phyloP scores from a whole-genome alignment of 306 rosid genomes.

The Fragaria vesca region DNA sequence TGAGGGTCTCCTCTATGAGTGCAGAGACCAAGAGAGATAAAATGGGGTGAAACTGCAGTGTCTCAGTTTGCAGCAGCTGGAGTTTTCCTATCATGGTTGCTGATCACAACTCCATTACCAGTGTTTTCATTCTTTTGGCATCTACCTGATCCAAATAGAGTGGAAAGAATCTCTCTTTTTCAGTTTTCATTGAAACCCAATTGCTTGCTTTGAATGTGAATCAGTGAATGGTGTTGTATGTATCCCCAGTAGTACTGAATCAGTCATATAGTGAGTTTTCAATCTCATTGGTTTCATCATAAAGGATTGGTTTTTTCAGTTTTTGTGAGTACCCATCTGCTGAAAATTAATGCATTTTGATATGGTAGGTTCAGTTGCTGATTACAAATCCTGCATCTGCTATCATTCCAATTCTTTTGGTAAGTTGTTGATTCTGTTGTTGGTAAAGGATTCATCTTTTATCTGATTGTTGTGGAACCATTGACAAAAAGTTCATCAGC shows the following conservation, averaged over 20 bases:
- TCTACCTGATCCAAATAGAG: slow-evolving; percentile 34
- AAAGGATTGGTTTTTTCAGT: slow-evolving; percentile 15
- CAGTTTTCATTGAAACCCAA: slow-evolving; percentile 29
- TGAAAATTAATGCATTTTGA: slow-evolving; percentile 29
- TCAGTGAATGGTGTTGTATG: slow-evolving; percentile 9
- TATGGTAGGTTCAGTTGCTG: slow-evolving; percentile 35
- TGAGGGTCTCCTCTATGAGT: slow-evolving; percentile 1
- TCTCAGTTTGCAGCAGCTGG: slow-evolving; percentile 36
- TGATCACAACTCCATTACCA: slow-evolving; percentile 35
- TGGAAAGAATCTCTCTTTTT: slow-evolving; percentile 24
- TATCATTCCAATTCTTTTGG: slow-evolving; percentile 9
- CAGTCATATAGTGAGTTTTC: slow-evolving; percentile 34
- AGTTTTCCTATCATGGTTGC: slow-evolving; percentile 34
- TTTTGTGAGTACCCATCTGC: slow-evolving; percentile 16
- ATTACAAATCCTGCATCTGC: slow-evolving; percentile 16
- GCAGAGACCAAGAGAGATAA: slow-evolving; percentile 23
- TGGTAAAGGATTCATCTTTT: neutral
- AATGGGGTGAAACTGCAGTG: slow-evolving; percentile 14
- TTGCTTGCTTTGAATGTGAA: slow-evolving; percentile 30
- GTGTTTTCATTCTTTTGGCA: slow-evolving; percentile 29
- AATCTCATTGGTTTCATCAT: slow-evolving; percentile 22
- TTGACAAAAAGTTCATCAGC: neutral
- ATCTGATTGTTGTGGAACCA: neutral
- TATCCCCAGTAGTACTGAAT: neutral
- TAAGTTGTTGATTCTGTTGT: slow-evolving; percentile 29